A percentile compares a stretch with the other conserved stretches of the same genome.
Conservation (phyloP, 176 grass and related monocot species). For the Zoysia pacifica region DNA sequence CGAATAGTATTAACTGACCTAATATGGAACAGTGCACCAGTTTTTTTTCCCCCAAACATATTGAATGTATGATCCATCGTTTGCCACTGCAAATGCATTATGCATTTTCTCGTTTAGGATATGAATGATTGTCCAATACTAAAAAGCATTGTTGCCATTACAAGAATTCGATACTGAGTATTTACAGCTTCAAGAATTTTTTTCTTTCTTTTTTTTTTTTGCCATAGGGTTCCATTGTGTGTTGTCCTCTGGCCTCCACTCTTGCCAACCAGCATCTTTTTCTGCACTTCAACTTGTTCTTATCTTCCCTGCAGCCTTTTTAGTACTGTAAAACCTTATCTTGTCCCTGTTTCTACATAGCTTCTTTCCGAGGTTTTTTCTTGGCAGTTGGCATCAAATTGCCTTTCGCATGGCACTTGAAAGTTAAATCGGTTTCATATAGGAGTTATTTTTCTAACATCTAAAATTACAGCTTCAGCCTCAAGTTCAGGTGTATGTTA, state of each 20-base stretch:
- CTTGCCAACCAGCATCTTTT: neutral
- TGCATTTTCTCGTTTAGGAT: neutral
- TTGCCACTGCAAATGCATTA: neutral
- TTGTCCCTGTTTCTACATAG: neutral
- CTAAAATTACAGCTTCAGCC: neutral
- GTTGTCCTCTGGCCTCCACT: conserved; percentile 8
- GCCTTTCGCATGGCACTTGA: neutral
- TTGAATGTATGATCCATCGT: neutral
- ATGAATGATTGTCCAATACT: neutral
- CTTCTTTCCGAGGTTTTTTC: neutral
- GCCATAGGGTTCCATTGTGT: neutral
- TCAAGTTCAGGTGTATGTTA: neutral
- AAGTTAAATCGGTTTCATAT: neutral
- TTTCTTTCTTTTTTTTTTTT: too few species aligned
- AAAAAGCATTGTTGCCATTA: neutral
- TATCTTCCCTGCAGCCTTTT: conserved; percentile 9
- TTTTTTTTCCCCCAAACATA: neutral
- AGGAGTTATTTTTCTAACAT: neutral
- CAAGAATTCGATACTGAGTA: neutral
- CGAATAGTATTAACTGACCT: neutral
- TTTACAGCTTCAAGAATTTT: neutral
- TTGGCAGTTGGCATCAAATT: neutral
- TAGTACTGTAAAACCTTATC: neutral
- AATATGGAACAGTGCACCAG: neutral
- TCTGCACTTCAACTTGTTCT: neutral